phyloP scores from a whole-genome alignment of 2,329 filamentous ascomycete genomes.

The Cercospora zeae-maydis region DNA sequence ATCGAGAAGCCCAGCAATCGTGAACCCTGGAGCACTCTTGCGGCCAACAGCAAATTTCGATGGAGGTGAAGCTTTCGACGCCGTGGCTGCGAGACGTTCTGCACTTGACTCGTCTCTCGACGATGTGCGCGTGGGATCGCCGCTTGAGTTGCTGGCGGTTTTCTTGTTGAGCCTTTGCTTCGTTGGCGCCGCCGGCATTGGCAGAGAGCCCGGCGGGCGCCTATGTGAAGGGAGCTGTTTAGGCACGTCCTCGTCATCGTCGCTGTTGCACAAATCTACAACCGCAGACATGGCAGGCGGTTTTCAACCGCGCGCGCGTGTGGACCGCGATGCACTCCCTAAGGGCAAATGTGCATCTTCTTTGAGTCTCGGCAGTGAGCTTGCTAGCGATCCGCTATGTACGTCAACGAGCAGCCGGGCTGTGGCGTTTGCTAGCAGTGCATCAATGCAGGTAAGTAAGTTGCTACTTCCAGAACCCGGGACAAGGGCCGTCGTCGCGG shows the following conservation, averaged over 20 bases:
- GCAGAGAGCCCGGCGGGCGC: neutral
- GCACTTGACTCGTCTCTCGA: neutral
- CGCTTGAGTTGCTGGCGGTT: neutral
- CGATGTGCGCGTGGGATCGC: neutral
- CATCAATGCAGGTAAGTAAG: neutral
- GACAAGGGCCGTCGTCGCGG: neutral
- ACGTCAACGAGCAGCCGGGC: neutral
- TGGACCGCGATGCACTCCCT: neutral
- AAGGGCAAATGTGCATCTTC: neutral
- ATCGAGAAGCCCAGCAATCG: neutral
- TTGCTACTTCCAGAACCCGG: neutral
- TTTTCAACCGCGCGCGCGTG: neutral
- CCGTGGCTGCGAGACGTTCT: neutral
- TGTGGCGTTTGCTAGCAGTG: neutral
- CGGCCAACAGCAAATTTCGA: neutral
- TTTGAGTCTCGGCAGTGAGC: neutral
- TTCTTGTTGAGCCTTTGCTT: neutral
- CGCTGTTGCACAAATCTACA: neutral
- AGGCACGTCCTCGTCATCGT: neutral
- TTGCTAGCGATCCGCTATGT: neutral
- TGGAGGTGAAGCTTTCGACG: neutral
- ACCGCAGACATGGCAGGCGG: neutral
- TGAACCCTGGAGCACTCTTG: neutral
- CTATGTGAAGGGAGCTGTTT: too few species aligned
- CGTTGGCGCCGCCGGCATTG: neutral